These are phyloP conservation scores for Ophiosphaerella korrae DNA, from an alignment of 2,329 filamentous ascomycete species.

Conservation along the genomic window DNA sequence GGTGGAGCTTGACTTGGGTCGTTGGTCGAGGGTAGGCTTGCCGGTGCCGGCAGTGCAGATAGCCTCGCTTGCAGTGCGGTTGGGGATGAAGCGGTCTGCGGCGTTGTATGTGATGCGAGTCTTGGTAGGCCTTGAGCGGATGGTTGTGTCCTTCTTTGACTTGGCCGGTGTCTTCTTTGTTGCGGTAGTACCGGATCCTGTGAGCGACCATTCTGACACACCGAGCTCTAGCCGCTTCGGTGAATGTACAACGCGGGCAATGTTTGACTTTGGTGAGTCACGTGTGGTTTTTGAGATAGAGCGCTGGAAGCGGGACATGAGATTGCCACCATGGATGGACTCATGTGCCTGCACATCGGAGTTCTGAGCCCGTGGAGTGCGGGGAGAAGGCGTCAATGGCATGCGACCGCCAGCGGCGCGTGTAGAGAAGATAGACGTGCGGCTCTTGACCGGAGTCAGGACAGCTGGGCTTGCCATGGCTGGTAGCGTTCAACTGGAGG, in stretches of 20 bases:
- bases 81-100: conserved; percentile 94
- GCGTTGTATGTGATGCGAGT: conserved; percentile 62
- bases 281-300: conserved; percentile 69
- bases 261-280: conserved; percentile 96
- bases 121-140: conserved; percentile 44
- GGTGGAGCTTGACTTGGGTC: conserved; percentile 72
- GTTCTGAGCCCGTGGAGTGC: conserved; percentile 58
- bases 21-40: conserved; percentile 70
- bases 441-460: conserved; percentile 93
- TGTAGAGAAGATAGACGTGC: conserved; percentile 87
- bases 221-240: conserved; percentile 89
- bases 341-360: conserved; percentile 60
- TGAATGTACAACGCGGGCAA: conserved; percentile 71
- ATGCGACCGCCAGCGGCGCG: conserved; percentile 94
- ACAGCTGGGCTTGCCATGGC: conserved; percentile 82
- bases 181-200: conserved; percentile 70
- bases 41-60: conserved; percentile 79
- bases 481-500: conserved; percentile 32
- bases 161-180: conserved; percentile 54
- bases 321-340: conserved; percentile 74
- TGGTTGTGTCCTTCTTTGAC: conserved; percentile 39
- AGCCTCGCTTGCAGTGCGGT: conserved; percentile 86
- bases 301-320: conserved; percentile 78
- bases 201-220: conserved; percentile 89
- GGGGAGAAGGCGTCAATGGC: conserved; percentile 90